These are phyloP conservation scores for Candida gigantensis DNA, from an alignment of 1,139 yeast genomes.

Conservation along the genomic window DNA sequence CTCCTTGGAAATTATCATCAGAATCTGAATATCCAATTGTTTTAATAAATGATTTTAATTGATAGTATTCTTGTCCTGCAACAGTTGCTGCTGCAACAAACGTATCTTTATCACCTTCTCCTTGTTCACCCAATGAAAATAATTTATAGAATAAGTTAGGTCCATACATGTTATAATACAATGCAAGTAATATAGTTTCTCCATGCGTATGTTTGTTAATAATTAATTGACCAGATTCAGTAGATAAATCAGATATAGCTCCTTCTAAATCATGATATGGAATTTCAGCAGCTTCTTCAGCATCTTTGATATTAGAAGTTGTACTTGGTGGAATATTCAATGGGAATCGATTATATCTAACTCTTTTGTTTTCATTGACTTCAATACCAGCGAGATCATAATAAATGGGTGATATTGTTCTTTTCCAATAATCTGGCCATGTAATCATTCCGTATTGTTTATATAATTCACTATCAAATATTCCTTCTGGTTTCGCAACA, in stretches of 20 bases:
- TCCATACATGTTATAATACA: conserved; percentile 62
- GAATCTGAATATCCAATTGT: conserved; percentile 35
- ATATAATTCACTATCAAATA: conserved; percentile 59
- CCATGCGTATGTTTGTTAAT: conserved; percentile 57
- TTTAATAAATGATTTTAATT: conserved; percentile 41
- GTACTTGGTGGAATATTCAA: conserved; percentile 13
- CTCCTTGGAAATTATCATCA: conserved; percentile 31
- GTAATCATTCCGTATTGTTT: conserved; percentile 58
- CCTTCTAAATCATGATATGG: conserved; percentile 57
- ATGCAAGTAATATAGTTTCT: conserved; percentile 49
- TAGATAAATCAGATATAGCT: conserved; percentile 59
- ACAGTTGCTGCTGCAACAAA: conserved; percentile 58
- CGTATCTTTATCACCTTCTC: conserved; percentile 72
- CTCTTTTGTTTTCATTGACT: conserved; percentile 27
- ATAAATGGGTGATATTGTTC: conserved; percentile 68
- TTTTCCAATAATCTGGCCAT: conserved; percentile 86
- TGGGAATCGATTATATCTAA: conserved; percentile 26
- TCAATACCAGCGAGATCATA: conserved; percentile 62
- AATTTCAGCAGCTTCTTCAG: conserved; percentile 15
- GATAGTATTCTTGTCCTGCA: conserved; percentile 50
- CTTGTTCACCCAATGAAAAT: conserved; percentile 59
- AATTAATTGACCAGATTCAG: conserved; percentile 63
- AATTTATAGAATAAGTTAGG: conserved; percentile 57
- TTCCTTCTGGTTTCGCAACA: conserved; percentile 35
- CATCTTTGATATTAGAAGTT: conserved; percentile 11